Evolutionary conservation across 176 grass and related monocot species (phyloP).

Genomic region (Musa acuminata): DNA sequence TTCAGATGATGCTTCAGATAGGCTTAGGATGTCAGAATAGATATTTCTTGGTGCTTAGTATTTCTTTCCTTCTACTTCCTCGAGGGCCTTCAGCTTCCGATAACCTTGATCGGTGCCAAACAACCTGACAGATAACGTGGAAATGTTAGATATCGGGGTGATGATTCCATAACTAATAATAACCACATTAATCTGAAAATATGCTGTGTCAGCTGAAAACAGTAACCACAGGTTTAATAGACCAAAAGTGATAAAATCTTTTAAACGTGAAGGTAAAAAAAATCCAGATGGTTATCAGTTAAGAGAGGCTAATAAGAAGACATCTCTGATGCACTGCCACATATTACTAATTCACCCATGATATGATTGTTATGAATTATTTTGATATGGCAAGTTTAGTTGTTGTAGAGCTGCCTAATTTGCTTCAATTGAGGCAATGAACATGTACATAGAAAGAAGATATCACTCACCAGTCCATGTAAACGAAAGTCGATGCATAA

Average conservation of each 20-base stretch:
- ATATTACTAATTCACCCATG: too few relatives aligned
- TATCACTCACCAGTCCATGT: slow-evolving; percentile 6
- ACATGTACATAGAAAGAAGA: not conserved
- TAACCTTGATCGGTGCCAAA: slow-evolving; percentile 27
- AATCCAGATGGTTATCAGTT: too few relatives aligned
- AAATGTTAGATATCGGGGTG: not conserved
- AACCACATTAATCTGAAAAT: too few relatives aligned
- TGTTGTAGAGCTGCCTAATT: not conserved
- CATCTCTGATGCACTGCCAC: too few relatives aligned
- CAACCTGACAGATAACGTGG: slow-evolving; percentile 8
- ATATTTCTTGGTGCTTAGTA: not conserved
- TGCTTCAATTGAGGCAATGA: not conserved
- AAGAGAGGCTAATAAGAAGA: too few relatives aligned
- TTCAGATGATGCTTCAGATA: not conserved
- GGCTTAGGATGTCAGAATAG: not conserved
- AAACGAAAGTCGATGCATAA: slow-evolving; percentile 16
- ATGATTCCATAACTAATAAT: too few relatives aligned
- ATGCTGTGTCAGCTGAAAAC: too few relatives aligned
- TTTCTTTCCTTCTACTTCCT: slow-evolving; percentile 13
- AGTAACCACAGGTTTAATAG: too few relatives aligned
- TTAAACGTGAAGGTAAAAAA: too few relatives aligned
- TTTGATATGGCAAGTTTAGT: not conserved
- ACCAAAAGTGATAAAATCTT: too few relatives aligned
- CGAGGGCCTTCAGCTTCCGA: slow-evolving; percentile 20
- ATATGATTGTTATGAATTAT: not conserved